Conservation (phyloP, 2,329 filamentous ascomycete species). For the Fusarium nodosum region DNA sequence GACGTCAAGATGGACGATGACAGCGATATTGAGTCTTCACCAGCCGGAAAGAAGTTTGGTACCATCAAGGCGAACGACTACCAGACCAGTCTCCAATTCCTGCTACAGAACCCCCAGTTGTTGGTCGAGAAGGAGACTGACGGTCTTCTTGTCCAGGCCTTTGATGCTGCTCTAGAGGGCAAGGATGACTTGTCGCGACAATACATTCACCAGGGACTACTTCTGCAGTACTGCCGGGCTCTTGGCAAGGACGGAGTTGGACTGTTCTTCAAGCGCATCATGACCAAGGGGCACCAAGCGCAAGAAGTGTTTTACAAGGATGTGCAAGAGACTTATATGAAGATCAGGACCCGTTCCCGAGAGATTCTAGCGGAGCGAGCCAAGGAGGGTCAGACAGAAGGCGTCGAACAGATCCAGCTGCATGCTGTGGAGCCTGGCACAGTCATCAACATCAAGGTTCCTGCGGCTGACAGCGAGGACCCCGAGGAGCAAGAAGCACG, state of each 20-base stretch:
- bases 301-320: conserved; percentile 93
- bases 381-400: conserved; percentile 68
- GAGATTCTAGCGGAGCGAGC: conserved; percentile 74
- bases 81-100: conserved; percentile 78
- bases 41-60: conserved; percentile 84
- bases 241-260: conserved; percentile 89
- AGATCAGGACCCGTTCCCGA: conserved; percentile 81
- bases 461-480: conserved; percentile 76
- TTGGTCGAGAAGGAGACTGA: conserved; percentile 90
- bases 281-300: conserved; percentile 88
- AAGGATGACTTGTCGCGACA: conserved; percentile 83
- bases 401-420: conserved; percentile 95
- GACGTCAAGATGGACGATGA: conserved; percentile 67
- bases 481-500: conserved; percentile 74
- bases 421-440: conserved; percentile 96
- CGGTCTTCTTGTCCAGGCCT: conserved; percentile 89
- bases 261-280: conserved; percentile 97
- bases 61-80: conserved; percentile 84
- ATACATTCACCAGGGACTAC: conserved; percentile 91
- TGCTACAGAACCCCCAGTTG: conserved; percentile 82
- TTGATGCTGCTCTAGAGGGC: conserved; percentile 85
- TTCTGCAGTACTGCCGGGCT: conserved; percentile 94
- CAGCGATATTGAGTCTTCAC: conserved; percentile 80
- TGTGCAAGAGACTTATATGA: conserved; percentile 86
- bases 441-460: conserved; percentile 88